Evolutionary conservation across 1,284 basidiomycete genomes (phyloP).

Genomic region (Neotropicomus parvogracilis): DNA sequence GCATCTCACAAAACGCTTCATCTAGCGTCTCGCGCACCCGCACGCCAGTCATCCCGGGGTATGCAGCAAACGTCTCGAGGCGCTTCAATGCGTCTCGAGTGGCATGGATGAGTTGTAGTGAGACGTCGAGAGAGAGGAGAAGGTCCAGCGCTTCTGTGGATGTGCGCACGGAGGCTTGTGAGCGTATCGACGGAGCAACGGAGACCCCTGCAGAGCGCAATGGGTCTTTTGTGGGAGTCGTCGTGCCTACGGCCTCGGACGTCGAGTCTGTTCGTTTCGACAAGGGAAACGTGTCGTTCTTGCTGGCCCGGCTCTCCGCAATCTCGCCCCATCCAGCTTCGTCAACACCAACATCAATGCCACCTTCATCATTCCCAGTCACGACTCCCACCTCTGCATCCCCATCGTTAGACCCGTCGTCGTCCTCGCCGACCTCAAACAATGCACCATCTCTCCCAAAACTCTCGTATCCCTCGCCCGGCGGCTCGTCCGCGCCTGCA

Average conservation of each 20-base stretch:
- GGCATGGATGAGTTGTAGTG: constrained; percentile 89
- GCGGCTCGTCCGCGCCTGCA: background rate
- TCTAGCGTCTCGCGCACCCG: constrained; percentile 88
- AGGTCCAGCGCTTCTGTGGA: constrained; percentile 60
- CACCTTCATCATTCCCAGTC: background rate
- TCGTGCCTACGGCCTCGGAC: constrained; percentile 1
- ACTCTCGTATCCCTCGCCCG: constrained; percentile 30
- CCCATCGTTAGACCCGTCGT: constrained; percentile 41
- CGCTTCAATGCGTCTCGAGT: constrained; percentile 89
- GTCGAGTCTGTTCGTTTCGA: background rate
- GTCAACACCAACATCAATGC: constrained; percentile 6
- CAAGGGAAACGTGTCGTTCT: background rate
- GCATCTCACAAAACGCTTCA: constrained; percentile 83
- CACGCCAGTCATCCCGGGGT: constrained; percentile 79
- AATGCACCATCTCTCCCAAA: constrained; percentile 46
- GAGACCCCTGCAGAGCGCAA: background rate
- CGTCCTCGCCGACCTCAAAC: constrained; percentile 59
- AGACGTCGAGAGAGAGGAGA: constrained; percentile 86
- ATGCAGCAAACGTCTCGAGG: constrained; percentile 84
- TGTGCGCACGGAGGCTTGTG: background rate
- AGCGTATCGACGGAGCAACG: background rate
- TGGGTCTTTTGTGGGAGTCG: background rate
- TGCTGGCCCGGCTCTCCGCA: constrained; percentile 6
- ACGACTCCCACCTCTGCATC: constrained; percentile 10
- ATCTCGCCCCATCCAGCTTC: constrained; percentile 30